Percentiles rank a stretch among this genome's conserved stretches.
These are phyloP conservation scores for Wallacemonas collosoma DNA, from an alignment of 208 protist species.

Conservation along the genomic window DNA sequence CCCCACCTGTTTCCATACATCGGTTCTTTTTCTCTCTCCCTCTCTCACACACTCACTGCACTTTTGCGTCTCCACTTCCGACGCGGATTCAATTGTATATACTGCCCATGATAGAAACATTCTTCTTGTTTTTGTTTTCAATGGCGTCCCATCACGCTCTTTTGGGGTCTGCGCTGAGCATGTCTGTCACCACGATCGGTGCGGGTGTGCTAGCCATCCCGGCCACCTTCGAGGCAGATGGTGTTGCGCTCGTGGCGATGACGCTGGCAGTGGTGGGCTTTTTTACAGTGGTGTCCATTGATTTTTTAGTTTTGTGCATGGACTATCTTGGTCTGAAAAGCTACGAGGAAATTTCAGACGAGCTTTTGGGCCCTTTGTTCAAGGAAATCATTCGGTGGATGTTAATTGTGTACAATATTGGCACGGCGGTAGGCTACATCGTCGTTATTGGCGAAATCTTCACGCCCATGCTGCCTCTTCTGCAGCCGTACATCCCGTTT, in stretches of 20 bases:
- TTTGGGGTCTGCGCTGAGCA: slow-evolving; percentile 53
- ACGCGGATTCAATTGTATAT: neutral
- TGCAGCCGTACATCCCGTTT: slow-evolving; percentile 47
- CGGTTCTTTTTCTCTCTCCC: too few relatives aligned
- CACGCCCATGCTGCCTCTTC: slow-evolving; percentile 47
- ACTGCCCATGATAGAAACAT: neutral
- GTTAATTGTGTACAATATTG: slow-evolving; percentile 65
- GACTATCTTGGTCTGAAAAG: slow-evolving; percentile 43
- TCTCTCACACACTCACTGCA: neutral
- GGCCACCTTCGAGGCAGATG: slow-evolving; percentile 42
- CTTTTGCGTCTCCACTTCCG: too few relatives aligned
- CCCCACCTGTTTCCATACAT: too few relatives aligned
- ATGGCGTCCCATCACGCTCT: slow-evolving; percentile 28
- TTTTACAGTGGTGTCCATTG: slow-evolving; percentile 62
- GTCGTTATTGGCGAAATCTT: slow-evolving; percentile 72
- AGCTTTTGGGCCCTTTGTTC: slow-evolving; percentile 44
- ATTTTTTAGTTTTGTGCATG: slow-evolving; percentile 62
- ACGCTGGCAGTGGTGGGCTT: slow-evolving; percentile 39
- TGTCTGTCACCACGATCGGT: slow-evolving; percentile 70
- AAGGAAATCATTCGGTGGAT: slow-evolving; percentile 67
- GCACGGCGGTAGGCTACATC: slow-evolving; percentile 59
- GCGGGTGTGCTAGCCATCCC: slow-evolving; percentile 64
- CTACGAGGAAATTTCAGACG: slow-evolving; percentile 68
- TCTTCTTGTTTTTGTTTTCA: neutral
- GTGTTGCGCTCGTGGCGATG: slow-evolving; percentile 37